These are phyloP conservation scores for Adansonia rubrostipa DNA, from an alignment of 441 rosid species.

Conservation along the genomic window DNA sequence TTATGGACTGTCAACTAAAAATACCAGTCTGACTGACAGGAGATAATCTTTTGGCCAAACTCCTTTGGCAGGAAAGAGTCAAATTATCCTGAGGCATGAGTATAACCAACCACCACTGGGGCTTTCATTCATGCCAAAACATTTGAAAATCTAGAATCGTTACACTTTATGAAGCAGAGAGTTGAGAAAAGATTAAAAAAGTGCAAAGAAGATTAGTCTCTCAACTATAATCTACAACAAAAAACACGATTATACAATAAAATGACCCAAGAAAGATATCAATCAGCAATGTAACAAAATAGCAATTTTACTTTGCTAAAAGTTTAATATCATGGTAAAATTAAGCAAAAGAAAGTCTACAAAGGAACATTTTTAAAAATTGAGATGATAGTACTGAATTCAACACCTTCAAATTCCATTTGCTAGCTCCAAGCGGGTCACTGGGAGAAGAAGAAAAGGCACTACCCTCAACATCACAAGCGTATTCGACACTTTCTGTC, in stretches of 20 bases:
- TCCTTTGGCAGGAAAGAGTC: not conserved
- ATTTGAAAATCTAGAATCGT: not conserved
- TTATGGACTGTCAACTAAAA: not conserved
- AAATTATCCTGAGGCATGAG: not conserved
- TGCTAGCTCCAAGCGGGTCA: slow-evolving; percentile 95
- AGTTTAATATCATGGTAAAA: not conserved
- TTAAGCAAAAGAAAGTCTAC: not conserved
- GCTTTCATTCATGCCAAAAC: not conserved
- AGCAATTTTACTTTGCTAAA: not conserved
- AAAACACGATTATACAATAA: not conserved
- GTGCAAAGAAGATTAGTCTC: not conserved
- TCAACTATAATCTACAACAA: not conserved
- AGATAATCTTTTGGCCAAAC: not conserved
- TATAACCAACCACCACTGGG: not conserved
- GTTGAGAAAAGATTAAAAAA: not conserved
- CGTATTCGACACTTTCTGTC: slow-evolving; percentile 98
- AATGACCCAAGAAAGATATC: slow-evolving; percentile 7
- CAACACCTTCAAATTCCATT: slow-evolving; percentile 96
- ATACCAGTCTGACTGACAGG: not conserved
- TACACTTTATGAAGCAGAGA: not conserved
- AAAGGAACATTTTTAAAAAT: slow-evolving; percentile 11
- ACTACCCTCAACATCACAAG: slow-evolving; percentile 99
- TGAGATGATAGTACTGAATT: slow-evolving; percentile 34
- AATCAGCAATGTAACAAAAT: slow-evolving; percentile 4
- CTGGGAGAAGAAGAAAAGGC: slow-evolving; percentile 89